Evolutionary conservation across 495 filamentous ascomycete genomes (phyloP), one percentile per base, ranked within the genome.

Genomic region (Aspergillus avenaceus): DNA sequence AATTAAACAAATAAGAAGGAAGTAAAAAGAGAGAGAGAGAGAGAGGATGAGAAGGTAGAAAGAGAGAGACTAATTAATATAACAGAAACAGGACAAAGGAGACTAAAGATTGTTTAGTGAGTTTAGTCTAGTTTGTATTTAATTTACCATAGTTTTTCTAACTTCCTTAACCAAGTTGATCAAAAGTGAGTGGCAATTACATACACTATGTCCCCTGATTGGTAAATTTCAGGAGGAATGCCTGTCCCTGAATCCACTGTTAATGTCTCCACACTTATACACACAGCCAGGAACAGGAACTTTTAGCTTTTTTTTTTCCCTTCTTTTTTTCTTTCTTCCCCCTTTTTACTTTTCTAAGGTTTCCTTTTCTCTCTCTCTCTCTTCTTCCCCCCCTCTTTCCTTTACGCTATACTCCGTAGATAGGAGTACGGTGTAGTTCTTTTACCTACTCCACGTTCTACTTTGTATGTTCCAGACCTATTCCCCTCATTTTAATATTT

Each of bases 131-230:
- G n/a, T n/a, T n/a, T n/a, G n/a, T n/a, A n/a, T n/a, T n/a, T n/a
- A n/a, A n/a, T n/a, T n/a, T n/a, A n/a, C n/a, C n/a, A n/a, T n/a
- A n/a, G n/a, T n/a, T n/a, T n/a, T n/a, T n/a, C n/a, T n/a, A n/a
- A n/a, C n/a, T n/a, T n/a, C n/a, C n/a, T n/a, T n/a, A 61, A 61
- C 58, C 57, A 61, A 63, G 60, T 55, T 54, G 61, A 53, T 52
- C 53, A n/a, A 38, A 37, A 31, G 27, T 41, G 13, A 14, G 19
- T 41, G 38, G 38, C 28, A 31, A 31, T 31, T 31, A 13, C 28
- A 31, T 3, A 2, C n/a, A 8, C 28, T 2, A 31, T 31, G 3
- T 3, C n/a, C 8, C 28, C 28, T n/a, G n/a, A 31, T 31, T 31
- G 28, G 28, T n/a, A n/a, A n/a, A n/a, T n/a, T n/a, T n/a, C n/a